Evolutionary conservation across 805 yeast genomes (phyloP), one percentile per base, ranked within the genome.

Genomic region (Nakazawaea siamensis): DNA sequence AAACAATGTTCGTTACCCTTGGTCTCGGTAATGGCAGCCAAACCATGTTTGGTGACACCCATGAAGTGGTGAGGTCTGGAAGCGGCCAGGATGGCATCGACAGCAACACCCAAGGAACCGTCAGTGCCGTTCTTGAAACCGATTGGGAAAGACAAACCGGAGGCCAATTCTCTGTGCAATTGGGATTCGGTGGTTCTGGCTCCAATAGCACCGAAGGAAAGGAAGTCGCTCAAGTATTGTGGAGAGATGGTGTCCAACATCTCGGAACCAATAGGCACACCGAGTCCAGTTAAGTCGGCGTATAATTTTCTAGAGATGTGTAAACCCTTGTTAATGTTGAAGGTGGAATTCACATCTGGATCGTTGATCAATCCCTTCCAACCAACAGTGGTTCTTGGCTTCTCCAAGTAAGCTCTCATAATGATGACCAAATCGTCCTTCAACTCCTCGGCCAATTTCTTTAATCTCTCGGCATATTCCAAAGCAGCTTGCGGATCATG

Each of bases 81-180:
- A 29, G 98, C 94, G 31, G 98, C 92, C 57, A 79, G 73, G 48
- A 85, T 82, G 27, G 98, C 97, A 57, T 88, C 98, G 33, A 92
- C 67, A 10, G 98, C 95, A 43, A 90, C 97, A 40, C 76, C 81
- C 43, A 90, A 66, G 33, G 92, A 71, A 55, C 98, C 98, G 58
- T 90, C 98, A 27, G 98, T 90, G 60, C 97, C 98, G 58, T 90
- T 90, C 66, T 90, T 90, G 81, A 90, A 90, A 33, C 98, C 98
- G 39, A 90, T 78, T 40, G 98, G 98, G 90, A 90, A 90, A n/a
- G 95, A 84, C 42, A 92, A 70, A 35, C 98, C 98, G 7, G 97
- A 88, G 15, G 97, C 94, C 50, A 90, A 75, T 64, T 90, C 98
- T 64, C 98, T 80, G 67, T 90, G 98, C 42, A 90, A 74, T 62